Base-by-base conservation (phyloP, 2,329 filamentous ascomycete genomes). In the Grosmannia clavigera region DNA sequence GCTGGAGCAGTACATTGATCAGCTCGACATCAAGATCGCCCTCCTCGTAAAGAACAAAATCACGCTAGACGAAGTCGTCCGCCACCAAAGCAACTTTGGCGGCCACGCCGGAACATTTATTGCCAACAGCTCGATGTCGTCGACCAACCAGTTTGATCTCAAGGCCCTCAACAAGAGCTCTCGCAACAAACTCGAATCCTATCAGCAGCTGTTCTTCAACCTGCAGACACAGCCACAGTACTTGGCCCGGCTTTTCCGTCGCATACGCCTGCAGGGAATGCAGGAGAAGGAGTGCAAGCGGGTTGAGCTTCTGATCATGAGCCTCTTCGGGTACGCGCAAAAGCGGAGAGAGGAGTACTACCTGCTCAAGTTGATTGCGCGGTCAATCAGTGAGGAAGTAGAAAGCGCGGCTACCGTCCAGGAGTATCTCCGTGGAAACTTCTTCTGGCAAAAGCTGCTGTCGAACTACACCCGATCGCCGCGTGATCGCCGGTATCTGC, bases 1-100 rank as follows among this genome's bases (percentile, higher is more conserved):
- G 77, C 84, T 95, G 48, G 94, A 99, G 74, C 91, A 96, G 70
- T 99, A 99, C 69, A 96, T 99, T 66, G 92, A 96, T 67, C 94
- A 99, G 70, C 82, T 99, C 43, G 95, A 99, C 70, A 96, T 99
- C 78, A 99, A 99, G 76, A 99, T 99, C 71, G 94, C 94, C 1
- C 81, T 99, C 3, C 80, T 99, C 22, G 94, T 99, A 68, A 97
- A 97, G 80, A 99, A 99, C 81, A 99, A 99, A 74, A 99, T 99
- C 68, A 97, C 94, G 0, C 80, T 99, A 4, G 94, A 99, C 69
- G 95, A 99, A 74, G 94, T 99, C 33, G 89, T 99, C 60, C 90
- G 91, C 67, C 94, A 97, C 70, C 94, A 99, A 70, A 92, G 88
- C 76, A 95, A 96, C 71, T 96, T 94, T 68, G 94, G 94, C 60